Evolutionary conservation across 2,329 filamentous ascomycete species (phyloP).

Genomic region (Teratosphaeria zuluensis): DNA sequence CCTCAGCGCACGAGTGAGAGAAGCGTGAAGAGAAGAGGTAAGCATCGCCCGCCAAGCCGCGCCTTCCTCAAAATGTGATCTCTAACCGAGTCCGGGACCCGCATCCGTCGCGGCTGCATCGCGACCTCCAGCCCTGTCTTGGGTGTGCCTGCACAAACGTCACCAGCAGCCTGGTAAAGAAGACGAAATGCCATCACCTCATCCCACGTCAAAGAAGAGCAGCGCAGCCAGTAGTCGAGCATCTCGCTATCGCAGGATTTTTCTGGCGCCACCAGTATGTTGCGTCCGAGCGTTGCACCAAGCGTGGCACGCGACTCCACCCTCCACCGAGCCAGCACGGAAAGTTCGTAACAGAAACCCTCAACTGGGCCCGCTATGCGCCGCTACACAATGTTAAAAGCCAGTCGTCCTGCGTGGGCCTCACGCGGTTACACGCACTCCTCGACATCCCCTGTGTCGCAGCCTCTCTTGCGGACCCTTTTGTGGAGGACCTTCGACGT

Average conservation of each 20-base stretch:
- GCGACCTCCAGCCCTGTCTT: neutral
- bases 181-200: neutral
- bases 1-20: neutral
- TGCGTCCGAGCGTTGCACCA: neutral
- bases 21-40: neutral
- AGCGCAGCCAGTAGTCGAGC: neutral
- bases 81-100: neutral
- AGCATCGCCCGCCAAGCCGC: neutral
- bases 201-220: neutral
- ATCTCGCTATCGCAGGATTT: neutral
- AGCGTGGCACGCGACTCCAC: neutral
- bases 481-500: neutral
- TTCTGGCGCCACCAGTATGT: neutral
- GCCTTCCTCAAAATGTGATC: neutral
- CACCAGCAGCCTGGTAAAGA: neutral
- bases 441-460: neutral
- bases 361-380: neutral
- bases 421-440: neutral
- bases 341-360: neutral
- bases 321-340: neutral
- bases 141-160: neutral
- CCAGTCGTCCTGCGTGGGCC: neutral
- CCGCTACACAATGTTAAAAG: neutral
- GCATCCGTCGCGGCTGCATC: neutral
- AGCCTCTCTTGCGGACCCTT: neutral